Percentiles rank a stretch among this genome's conserved stretches.
Evolutionary conservation across 2,329 filamentous ascomycete species (phyloP).

Genomic region (Bipolaris victoriae): DNA sequence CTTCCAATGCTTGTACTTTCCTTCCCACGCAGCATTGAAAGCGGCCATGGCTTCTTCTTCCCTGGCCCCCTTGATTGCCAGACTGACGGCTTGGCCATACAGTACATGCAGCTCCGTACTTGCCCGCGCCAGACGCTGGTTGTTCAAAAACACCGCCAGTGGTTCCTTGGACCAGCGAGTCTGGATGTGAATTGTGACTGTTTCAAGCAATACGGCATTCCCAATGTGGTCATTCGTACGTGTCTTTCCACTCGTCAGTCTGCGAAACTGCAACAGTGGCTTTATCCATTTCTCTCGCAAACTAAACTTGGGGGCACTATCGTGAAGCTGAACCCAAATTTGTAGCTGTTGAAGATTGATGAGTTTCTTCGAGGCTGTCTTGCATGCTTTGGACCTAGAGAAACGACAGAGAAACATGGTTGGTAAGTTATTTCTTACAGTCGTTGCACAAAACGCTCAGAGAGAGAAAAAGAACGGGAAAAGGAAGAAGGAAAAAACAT

Average conservation of each 20-base stretch:
- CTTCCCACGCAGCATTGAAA: constrained; percentile 34
- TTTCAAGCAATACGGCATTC: background rate
- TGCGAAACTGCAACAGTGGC: constrained; percentile 40
- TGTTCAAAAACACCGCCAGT: constrained; percentile 6
- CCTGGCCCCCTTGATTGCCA: constrained; percentile 32
- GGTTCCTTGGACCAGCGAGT: constrained; percentile 1
- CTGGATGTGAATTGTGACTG: constrained; percentile 26
- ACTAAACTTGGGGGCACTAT: constrained; percentile 26
- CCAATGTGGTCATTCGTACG: background rate
- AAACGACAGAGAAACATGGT: background rate
- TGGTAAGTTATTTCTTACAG: background rate
- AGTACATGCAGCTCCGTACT: constrained; percentile 34
- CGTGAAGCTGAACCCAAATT: constrained; percentile 30
- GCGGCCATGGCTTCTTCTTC: constrained; percentile 37
- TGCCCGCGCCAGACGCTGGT: constrained; percentile 21
- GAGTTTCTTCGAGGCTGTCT: constrained; percentile 26
- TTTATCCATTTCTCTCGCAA: constrained; percentile 33
- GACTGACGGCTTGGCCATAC: constrained; percentile 36
- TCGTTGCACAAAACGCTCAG: background rate
- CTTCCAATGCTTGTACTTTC: constrained; percentile 13
- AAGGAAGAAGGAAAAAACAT: background rate
- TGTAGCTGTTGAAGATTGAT: constrained; percentile 27
- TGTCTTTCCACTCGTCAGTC: constrained; percentile 10
- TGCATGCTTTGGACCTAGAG: constrained; percentile 24
- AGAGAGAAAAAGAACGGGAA: background rate